Conservation (phyloP, 257 asterid species). For the Leonotis leonurus region DNA sequence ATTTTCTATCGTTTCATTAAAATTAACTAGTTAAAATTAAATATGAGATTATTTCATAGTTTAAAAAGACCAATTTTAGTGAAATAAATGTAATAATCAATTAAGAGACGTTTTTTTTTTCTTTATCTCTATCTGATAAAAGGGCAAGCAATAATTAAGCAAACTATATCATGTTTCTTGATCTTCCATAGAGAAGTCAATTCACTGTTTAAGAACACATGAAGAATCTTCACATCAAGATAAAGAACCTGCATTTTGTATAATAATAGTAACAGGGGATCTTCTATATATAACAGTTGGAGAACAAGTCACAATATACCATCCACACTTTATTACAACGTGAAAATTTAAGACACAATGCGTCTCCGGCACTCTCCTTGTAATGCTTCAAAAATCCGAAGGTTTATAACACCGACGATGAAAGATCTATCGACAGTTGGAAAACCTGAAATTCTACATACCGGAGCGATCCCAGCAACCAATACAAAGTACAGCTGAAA, state of each 20-base stretch:
- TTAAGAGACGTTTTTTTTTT: too few species aligned
- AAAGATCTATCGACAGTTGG: constrained; percentile 7
- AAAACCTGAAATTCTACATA: constrained; percentile 19
- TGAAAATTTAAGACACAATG: constrained; percentile 2
- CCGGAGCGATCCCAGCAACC: constrained; percentile 11
- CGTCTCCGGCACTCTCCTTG: not conserved
- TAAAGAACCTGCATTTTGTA: not conserved
- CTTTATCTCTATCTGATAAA: too few species aligned
- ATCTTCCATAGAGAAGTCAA: too few species aligned
- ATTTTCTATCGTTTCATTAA: too few species aligned
- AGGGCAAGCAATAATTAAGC: too few species aligned
- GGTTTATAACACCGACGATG: constrained; percentile 11
- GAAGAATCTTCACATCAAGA: too few species aligned
- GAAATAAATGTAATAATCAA: too few species aligned
- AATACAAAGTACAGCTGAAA: constrained; percentile 23
- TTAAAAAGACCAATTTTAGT: too few species aligned
- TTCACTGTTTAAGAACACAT: too few species aligned
- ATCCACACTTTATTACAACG: constrained; percentile 5
- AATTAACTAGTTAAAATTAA: too few species aligned
- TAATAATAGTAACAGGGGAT: not conserved
- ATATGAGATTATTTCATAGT: too few species aligned
- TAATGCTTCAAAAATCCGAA: constrained; percentile 4
- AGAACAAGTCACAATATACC: not conserved
- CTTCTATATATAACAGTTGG: not conserved
- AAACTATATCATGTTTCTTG: too few species aligned